Base-by-base conservation (phyloP, 345 rosid species). In the Noccaea bulbosa region DNA sequence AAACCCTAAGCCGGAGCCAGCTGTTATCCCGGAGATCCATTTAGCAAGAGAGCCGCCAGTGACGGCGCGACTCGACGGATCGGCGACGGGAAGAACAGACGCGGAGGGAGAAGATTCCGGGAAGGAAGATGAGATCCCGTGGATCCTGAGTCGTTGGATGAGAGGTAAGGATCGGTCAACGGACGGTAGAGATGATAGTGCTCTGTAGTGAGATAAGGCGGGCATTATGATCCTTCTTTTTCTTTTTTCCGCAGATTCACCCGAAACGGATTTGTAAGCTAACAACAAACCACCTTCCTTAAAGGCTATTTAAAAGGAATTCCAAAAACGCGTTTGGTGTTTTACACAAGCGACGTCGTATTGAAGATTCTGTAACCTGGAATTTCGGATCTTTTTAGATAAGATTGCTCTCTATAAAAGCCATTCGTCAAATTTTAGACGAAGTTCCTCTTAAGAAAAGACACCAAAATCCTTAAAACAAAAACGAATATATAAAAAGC, bases 1-100 rank as follows among this genome's bases (percentile, higher is more conserved):
- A 24, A 86, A 65, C 22, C 94, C 95, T 43, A 91, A 62, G 63
- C 84, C 78, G 20, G 96, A 86, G n/a, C 90, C 87, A 16, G 74
- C 70, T 3, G 80, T 75, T 8, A 85, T 49, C 35, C 84, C 86
- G 1, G 91, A 78, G 69, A 87, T 68, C 88, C 88, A 87, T 71
- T 65, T 83, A 22, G 61, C 10, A 12, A 83, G 53, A 64, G 83
- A 76, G 34, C 70, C 17, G 4, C 50, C 50, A 39, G 46, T 56
- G 38, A 48, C 22, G 10, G 0, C 37, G 53, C 75, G 65, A 17
- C 55, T 46, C 37, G 73, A 60, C 39, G 70, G 59, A 45, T 46
- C 51, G 65, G 68, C 67, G 39, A 2, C 24, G 71, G 32, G 20
- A 59, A 74, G 58, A 33, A 61, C 39, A 63, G 82, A 69, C 44